These are phyloP conservation scores for Paramecium sexaurelia DNA, from an alignment of 73 alveolate genomes.

Conservation along the genomic window DNA sequence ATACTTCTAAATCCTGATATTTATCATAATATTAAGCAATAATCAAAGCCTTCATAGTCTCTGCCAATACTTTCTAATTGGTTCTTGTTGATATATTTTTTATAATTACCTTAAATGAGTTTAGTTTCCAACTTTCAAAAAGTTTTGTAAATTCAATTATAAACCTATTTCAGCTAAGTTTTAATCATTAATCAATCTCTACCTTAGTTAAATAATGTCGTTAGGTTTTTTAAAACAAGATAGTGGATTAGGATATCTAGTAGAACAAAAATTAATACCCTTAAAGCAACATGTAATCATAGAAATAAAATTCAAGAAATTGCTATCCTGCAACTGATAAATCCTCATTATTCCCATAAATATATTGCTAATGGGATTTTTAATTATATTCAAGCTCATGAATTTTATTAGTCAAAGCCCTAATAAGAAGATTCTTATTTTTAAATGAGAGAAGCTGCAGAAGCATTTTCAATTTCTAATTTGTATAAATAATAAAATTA, in stretches of 20 bases:
- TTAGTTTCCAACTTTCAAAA: slow-evolving; percentile 2
- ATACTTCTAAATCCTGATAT: not conserved
- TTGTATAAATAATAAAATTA: not conserved
- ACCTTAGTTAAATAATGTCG: not conserved
- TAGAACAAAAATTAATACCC: not conserved
- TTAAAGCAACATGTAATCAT: not conserved
- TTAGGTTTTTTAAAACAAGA: not conserved
- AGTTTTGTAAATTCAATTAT: not conserved
- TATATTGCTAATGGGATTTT: not conserved
- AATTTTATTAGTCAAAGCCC: slow-evolving; percentile 5
- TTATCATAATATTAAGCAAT: not conserved
- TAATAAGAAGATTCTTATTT: not conserved
- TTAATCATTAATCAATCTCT: not conserved
- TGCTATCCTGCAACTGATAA: not conserved
- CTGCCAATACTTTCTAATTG: not conserved
- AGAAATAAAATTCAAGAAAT: not conserved
- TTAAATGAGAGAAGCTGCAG: not conserved
- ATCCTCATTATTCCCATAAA: slow-evolving; percentile 1
- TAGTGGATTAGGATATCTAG: not conserved
- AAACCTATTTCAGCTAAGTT: not conserved
- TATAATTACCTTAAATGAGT: not conserved
- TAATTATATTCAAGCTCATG: not conserved
- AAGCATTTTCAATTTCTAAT: not conserved
- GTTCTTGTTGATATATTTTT: not conserved
- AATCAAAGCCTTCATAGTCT: not conserved